Base-by-base conservation (phyloP, 495 filamentous ascomycete genomes). In the Aspergillus nidulans region DNA sequence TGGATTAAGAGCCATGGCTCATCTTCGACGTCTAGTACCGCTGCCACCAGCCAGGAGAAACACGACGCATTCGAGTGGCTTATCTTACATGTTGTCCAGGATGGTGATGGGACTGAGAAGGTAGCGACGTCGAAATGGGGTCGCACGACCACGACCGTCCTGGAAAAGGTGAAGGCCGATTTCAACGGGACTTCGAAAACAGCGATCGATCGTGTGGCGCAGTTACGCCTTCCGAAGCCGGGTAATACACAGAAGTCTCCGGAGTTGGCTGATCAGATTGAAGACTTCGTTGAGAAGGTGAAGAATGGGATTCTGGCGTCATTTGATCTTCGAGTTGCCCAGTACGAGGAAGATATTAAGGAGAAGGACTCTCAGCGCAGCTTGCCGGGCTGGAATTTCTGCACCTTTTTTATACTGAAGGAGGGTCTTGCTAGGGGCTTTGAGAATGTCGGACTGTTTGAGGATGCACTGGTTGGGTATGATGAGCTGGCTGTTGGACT, bases 41-140 rank as follows among this genome's bases (percentile, higher is more conserved):
- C 76, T 2, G 65, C 75, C 7, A 71, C 68, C 15, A 77, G 80
- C 28, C 85, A 85, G 60, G 83, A 96, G 77, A 81, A 87, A 32
- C 94, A 98, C 67, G 95, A 97, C 74, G 95, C 95, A 4, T 96
- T 88, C 63, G 95, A 98, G 65, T 98, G 92, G 92, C 77, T 98
- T 16, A 91, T 98, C 52, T 61, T 98, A 10, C 94, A 97, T 66
- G 85, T 98, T 49, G 84, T 95, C 15, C 80, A 94, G 43, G 72
- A 77, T 19, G 69, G 70, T 12, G 70, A 74, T 16, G 68, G 60
- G 15, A 84, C 88, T 15, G 89, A 91, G 59, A 92, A 90, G 15
- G 75, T 81, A 20, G 85, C 89, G 39, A 84, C 83, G 12, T 85
- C 86, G 6, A 83, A 88, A 66, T 95, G 90, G 89, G 85, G 89